phyloP scores from a whole-genome alignment of 208 protist genomes.

The Trypanosoma mega region DNA sequence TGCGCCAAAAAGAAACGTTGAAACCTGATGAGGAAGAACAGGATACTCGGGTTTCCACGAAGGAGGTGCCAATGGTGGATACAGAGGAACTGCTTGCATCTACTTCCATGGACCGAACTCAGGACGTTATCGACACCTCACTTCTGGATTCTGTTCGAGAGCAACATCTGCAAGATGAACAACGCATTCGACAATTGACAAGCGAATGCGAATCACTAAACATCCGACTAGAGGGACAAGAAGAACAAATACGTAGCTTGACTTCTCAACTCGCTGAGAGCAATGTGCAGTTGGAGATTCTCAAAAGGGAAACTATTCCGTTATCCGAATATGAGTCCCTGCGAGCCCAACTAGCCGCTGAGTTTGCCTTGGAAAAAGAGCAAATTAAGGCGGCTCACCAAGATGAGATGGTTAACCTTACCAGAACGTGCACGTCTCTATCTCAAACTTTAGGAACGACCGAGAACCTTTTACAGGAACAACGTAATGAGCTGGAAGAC shows the following conservation, averaged over 20 bases:
- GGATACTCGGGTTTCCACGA: not conserved
- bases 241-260: not conserved
- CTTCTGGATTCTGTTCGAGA: slow-evolving; percentile 12
- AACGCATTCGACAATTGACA: slow-evolving; percentile 1
- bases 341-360: not conserved
- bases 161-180: slow-evolving; percentile 10
- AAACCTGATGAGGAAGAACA: not conserved
- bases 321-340: too few species aligned
- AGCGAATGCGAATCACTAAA: not conserved
- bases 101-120: not conserved
- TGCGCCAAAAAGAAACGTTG: not conserved
- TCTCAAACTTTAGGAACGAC: too few species aligned
- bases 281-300: not conserved
- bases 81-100: not conserved
- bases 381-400: too few species aligned
- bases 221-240: slow-evolving; percentile 6
- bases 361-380: not conserved
- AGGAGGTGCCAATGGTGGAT: not conserved
- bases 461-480: not conserved
- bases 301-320: not conserved
- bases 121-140: slow-evolving; percentile 2
- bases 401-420: too few species aligned
- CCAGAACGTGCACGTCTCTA: too few species aligned
- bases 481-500: not conserved
- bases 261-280: not conserved